Evolutionary conservation across 768 basidiomycete species (phyloP).

Genomic region (Daedalea quercina): DNA sequence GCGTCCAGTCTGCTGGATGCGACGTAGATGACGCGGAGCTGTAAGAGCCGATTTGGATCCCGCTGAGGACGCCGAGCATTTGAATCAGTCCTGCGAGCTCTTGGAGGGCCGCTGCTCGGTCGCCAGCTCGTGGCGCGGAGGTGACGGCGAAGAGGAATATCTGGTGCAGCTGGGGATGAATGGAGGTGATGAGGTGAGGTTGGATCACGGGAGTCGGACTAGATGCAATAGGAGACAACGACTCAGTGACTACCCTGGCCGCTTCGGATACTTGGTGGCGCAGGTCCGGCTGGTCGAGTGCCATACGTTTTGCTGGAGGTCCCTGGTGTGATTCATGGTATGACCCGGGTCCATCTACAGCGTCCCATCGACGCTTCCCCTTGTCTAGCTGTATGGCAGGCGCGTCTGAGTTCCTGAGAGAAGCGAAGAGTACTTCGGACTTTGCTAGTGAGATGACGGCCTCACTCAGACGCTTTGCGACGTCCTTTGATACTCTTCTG

Average conservation of each 20-base stretch:
- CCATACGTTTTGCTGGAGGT: constrained; percentile 28
- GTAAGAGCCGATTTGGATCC: constrained; percentile 51
- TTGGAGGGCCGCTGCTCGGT: constrained; percentile 51
- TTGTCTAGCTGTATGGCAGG: constrained; percentile 56
- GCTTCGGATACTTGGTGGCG: constrained; percentile 55
- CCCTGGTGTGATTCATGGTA: constrained; percentile 2
- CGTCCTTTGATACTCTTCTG: constrained; percentile 43
- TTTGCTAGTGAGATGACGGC: constrained; percentile 59
- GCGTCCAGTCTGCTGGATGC: no score
- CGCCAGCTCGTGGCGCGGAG: constrained; percentile 32
- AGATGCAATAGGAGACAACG: constrained; percentile 33
- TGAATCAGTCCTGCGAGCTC: constrained; percentile 80
- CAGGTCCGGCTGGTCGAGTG: constrained; percentile 28
- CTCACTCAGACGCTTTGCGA: constrained; percentile 53
- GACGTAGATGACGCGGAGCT: no score
- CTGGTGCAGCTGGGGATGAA: constrained; percentile 68
- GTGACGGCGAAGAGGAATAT: constrained; percentile 76
- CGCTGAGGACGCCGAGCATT: constrained; percentile 74
- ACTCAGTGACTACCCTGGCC: constrained; percentile 46
- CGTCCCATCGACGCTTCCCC: constrained; percentile 73
- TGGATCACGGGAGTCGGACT: constrained; percentile 37
- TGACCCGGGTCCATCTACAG: constrained; percentile 31
- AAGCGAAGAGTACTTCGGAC: constrained; percentile 59
- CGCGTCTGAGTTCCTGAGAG: constrained; percentile 56
- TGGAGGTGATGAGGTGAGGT: constrained; percentile 56